These are phyloP conservation scores for Microbotryum saponariae DNA, from an alignment of 1,284 basidiomycete species.

Conservation along the genomic window DNA sequence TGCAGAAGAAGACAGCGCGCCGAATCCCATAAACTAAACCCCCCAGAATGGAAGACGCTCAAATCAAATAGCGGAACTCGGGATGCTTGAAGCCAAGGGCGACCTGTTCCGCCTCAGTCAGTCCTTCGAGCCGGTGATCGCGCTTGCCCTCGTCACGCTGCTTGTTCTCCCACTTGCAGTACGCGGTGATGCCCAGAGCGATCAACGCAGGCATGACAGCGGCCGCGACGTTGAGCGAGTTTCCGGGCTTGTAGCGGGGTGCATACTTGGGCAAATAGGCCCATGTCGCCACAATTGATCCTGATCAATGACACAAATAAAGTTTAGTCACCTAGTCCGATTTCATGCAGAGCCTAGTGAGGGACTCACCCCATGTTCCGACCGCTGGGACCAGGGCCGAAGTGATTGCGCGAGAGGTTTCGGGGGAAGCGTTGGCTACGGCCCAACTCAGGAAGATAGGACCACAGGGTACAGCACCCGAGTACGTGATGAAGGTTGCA, in stretches of 20 bases:
- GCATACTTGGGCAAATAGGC: conserved; percentile 21
- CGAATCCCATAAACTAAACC: too few relatives aligned
- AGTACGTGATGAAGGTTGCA: conserved; percentile 31
- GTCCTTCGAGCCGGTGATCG: conserved; percentile 31
- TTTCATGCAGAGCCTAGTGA: conserved; percentile 3
- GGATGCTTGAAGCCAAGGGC: conserved; percentile 31
- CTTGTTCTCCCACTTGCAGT: conserved; percentile 31
- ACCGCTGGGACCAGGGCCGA: conserved; percentile 27
- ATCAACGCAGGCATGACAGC: conserved; percentile 1
- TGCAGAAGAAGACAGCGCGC: too few relatives aligned
- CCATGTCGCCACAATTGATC: conserved; percentile 20
- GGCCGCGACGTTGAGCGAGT: conserved; percentile 17
- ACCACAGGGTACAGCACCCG: conserved; percentile 22
- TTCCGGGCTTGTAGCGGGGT: conserved; percentile 16
- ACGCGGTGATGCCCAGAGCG: conserved; percentile 15
- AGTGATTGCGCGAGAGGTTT: conserved; percentile 27
- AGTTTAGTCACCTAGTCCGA: too few relatives aligned
- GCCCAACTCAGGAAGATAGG: conserved; percentile 27
- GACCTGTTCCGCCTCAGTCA: conserved; percentile 18
- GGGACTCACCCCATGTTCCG: conserved; percentile 12
- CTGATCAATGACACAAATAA: neutral
- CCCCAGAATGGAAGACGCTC: neutral
- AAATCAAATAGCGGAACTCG: conserved; percentile 23
- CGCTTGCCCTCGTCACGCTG: conserved; percentile 29
- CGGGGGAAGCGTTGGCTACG: conserved; percentile 25